phyloP scores from a whole-genome alignment of 805 yeast genomes.

The Candida anglica region DNA sequence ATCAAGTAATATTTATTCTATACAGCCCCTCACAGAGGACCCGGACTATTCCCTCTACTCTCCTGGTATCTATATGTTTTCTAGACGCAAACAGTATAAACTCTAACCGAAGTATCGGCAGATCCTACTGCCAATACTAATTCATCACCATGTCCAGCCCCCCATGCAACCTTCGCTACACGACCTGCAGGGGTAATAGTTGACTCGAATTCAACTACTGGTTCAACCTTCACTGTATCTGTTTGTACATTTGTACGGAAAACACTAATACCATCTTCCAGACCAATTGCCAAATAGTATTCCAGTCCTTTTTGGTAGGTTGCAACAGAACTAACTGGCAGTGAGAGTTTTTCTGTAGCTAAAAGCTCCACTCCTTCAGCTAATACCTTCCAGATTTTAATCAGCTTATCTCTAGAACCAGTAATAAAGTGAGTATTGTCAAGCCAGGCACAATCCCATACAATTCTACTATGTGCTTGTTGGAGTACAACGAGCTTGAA shows the following conservation, averaged over 20 bases:
- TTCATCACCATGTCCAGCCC: slow-evolving; percentile 10
- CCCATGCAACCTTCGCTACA: slow-evolving; percentile 49
- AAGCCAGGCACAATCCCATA: slow-evolving; percentile 94
- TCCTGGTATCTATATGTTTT: too few species aligned
- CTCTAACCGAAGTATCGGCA: slow-evolving; percentile 59
- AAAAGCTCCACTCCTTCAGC: slow-evolving; percentile 32
- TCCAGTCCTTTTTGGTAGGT: slow-evolving; percentile 18
- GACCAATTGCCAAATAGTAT: slow-evolving; percentile 54
- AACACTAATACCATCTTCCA: slow-evolving; percentile 63
- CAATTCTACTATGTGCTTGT: slow-evolving; percentile 85
- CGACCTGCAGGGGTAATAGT: slow-evolving; percentile 56
- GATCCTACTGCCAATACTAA: slow-evolving; percentile 57
- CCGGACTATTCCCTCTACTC: too few species aligned
- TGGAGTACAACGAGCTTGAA: slow-evolving; percentile 41
- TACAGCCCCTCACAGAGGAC: too few species aligned
- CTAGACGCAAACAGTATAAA: slow-evolving; percentile 30
- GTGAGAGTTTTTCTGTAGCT: slow-evolving; percentile 40
- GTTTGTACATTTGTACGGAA: too few species aligned
- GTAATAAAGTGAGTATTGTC: slow-evolving; percentile 55
- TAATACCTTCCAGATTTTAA: slow-evolving; percentile 65
- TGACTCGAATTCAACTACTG: slow-evolving; percentile 27
- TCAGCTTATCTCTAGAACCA: slow-evolving; percentile 78
- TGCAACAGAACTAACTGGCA: slow-evolving; percentile 65
- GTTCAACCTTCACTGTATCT: slow-evolving; percentile 22
- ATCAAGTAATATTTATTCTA: too few species aligned